Conservation (phyloP, 2,329 filamentous ascomycete species). For the Trichoderma hamatum region DNA sequence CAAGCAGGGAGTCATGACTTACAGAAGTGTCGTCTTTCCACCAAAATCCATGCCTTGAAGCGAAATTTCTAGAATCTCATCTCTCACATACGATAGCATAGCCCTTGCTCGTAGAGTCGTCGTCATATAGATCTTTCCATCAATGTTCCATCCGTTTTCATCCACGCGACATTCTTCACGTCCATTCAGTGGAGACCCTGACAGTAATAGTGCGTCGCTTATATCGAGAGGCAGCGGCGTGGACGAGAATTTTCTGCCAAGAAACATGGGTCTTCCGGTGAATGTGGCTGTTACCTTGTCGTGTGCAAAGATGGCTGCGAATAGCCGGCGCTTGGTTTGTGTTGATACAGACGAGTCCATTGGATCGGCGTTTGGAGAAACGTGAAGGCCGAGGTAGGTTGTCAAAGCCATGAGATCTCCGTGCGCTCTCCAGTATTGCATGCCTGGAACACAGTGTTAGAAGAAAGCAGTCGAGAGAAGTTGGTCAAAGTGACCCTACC, state of each 20-base stretch:
- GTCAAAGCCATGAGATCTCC: slow-evolving; percentile 25
- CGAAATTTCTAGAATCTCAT: slow-evolving; percentile 26
- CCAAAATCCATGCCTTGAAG: slow-evolving; percentile 21
- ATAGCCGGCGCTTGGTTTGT: slow-evolving; percentile 26
- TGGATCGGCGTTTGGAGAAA: neutral
- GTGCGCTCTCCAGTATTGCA: slow-evolving; percentile 25
- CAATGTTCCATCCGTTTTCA: slow-evolving; percentile 27
- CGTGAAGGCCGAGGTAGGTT: slow-evolving; percentile 27
- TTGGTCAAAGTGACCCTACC: neutral
- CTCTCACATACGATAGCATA: slow-evolving; percentile 23
- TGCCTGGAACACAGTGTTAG: slow-evolving; percentile 2
- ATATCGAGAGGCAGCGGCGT: slow-evolving; percentile 28
- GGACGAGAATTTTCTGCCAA: slow-evolving; percentile 21
- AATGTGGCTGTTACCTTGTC: slow-evolving; percentile 27
- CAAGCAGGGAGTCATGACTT: neutral
- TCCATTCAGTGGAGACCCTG: neutral
- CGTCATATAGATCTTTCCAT: slow-evolving; percentile 17
- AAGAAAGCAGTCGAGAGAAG: neutral
- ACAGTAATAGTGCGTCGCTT: slow-evolving; percentile 18
- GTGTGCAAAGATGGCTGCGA: slow-evolving; percentile 23
- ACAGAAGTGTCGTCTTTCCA: slow-evolving; percentile 18
- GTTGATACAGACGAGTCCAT: slow-evolving; percentile 20
- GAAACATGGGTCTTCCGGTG: slow-evolving; percentile 22
- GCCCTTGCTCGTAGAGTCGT: slow-evolving; percentile 24
- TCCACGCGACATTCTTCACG: slow-evolving; percentile 17